Evolutionary conservation across 169 alveolate genomes (phyloP), one percentile per base, ranked within the genome.

Genomic region (Babesia sp.): DNA sequence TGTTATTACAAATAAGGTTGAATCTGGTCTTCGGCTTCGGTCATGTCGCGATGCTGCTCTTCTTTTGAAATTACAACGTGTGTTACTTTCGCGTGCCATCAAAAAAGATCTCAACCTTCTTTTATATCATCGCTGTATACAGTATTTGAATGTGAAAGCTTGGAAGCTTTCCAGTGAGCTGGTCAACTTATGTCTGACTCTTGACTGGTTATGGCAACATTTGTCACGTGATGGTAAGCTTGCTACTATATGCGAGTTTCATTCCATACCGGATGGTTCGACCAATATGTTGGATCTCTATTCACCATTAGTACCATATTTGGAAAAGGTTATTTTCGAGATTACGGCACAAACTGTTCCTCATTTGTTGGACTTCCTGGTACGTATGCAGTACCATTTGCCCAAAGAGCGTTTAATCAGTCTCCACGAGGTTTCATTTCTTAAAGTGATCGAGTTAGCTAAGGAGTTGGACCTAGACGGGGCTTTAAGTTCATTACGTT

Each of bases 141-240:
- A 64, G 2, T 18, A 33, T 46, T 37, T 64, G 61, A 31, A 64
- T 29, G 6, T n/a, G 14, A 44, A 64, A 46, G 26, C 39, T 5
- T 54, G 51, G 44, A 11, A 51, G 8, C 8, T 64, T 18, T 56
- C 53, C 12, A 14, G 46, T 12, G 74, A 64, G 8, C 31, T 45
- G 20, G 74, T 64, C 22, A 12, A 50, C 5, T 1, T 64, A 28
- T 64, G 63, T 16, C 51, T 8, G 20, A 50, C 34, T 24, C 61
- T 64, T 12, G 46, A 46, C 37, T 6, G n/a, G 28, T 46, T 64
- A 4, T 64, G 74, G 74, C 59, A 46, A n/a, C 74, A 48, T 37
- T 20, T 44, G 36, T 0, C 41, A 3, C 2, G 12, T 20, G 45
- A 14, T 2, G 74, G 74, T 36, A 24, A 28, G 28, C 44, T 64